These are phyloP conservation scores for Prunus fruticosa DNA, from an alignment of 306 rosid genomes.

Conservation along the genomic window DNA sequence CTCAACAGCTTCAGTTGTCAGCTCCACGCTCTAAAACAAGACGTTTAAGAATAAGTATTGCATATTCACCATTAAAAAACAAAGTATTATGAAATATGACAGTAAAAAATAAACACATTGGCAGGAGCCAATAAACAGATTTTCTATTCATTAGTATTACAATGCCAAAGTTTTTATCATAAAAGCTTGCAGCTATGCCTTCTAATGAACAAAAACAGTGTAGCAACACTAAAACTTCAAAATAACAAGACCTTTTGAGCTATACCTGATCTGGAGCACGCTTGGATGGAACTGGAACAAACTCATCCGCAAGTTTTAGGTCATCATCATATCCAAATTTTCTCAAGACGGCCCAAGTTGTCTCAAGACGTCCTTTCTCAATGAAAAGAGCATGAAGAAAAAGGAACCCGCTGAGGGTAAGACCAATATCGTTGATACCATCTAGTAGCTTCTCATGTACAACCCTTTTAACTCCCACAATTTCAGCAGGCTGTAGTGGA, in stretches of 20 bases:
- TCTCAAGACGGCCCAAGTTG: slow-evolving; percentile 87
- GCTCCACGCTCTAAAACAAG: slow-evolving; percentile 82
- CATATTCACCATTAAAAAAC: neutral
- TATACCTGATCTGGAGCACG: slow-evolving; percentile 77
- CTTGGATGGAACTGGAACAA: slow-evolving; percentile 69
- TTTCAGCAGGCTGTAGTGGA: slow-evolving; percentile 67
- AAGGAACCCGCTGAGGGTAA: slow-evolving; percentile 76
- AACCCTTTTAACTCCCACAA: slow-evolving; percentile 61
- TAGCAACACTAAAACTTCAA: slow-evolving; percentile 26
- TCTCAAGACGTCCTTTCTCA: slow-evolving; percentile 71
- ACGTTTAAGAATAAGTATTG: slow-evolving; percentile 25
- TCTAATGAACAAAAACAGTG: slow-evolving; percentile 8
- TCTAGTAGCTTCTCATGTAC: slow-evolving; percentile 70
- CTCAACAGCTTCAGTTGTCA: slow-evolving; percentile 78
- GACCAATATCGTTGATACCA: slow-evolving; percentile 83
- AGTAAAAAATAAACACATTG: slow-evolving; percentile 2
- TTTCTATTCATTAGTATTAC: neutral
- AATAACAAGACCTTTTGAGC: slow-evolving; percentile 12
- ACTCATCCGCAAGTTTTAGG: slow-evolving; percentile 69
- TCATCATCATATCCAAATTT: slow-evolving; percentile 79
- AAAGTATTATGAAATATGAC: neutral
- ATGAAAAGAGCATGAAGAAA: slow-evolving; percentile 71
- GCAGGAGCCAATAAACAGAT: neutral
- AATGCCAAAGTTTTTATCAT: neutral
- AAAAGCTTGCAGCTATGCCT: neutral